Evolutionary conservation across 225 moss, liverwort and hornwort species (phyloP), one percentile per base, ranked within the genome.

Genomic region (Anthoceros angustus): DNA sequence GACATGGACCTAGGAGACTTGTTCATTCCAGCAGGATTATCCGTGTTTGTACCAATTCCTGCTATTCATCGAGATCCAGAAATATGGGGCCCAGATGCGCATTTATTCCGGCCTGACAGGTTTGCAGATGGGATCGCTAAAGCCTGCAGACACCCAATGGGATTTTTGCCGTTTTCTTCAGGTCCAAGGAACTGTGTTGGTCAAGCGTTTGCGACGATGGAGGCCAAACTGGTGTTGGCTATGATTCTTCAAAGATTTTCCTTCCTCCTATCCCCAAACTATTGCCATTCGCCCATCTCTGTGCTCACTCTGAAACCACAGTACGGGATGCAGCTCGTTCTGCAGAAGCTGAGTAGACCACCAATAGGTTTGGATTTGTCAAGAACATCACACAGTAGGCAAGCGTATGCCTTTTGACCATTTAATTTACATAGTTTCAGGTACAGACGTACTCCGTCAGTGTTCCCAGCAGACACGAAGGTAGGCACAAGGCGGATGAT

Each of bases 61-160:
- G 64, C 49, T 10, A 18, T 71, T n/a, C 71, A 71, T 55, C 71
- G 49, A 21, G 65, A 71, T 26, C 71, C 71, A 38, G 49, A 71
- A 0, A 43, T 71, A 20, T 71, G 71, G 71, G 71, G 71, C n/a
- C 64, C 40, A 38, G 65, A 71, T 23, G 64, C 39, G 18, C 25
- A 20, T 48, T 24, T 64, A 40, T 71, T 71, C 71, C 46, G 65
- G 21, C 71, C 71, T 11, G 71, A 71, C 10, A n/a, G 71, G 46
- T 71, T 71, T 48, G 39, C 64, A 3, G 46, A 71, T 32, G 64
- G 71, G 26, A 48, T 65, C 40, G 65, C 45, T 9, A 64, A 71
- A 38, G 71, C 50, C 24, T 40, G 46, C 46, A 66, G 65, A 15
- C 71, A 71, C 18, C 71, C 43, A 12, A 39, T 60, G 12, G 71